These are phyloP conservation scores for Podospora pseudocomata DNA, from an alignment of 495 filamentous ascomycete genomes.

Conservation along the genomic window DNA sequence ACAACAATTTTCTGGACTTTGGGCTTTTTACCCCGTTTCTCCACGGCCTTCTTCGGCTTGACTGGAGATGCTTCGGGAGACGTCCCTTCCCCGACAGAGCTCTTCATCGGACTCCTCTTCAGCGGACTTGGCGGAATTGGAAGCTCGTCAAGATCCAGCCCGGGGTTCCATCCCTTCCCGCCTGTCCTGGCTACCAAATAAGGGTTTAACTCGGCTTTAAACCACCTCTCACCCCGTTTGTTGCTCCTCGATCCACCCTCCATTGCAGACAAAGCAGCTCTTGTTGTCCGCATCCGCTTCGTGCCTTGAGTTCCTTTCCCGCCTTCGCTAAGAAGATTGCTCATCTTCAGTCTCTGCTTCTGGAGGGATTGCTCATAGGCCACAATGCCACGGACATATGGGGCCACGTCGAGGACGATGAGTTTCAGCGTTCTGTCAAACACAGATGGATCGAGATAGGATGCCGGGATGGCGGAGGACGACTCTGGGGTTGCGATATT, in stretches of 20 bases:
- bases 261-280: conserved; percentile 74
- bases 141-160: conserved; percentile 33
- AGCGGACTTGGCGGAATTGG: not conserved
- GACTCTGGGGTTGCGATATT: conserved; percentile 51
- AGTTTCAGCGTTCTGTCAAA: conserved; percentile 65
- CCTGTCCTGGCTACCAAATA: conserved; percentile 63
- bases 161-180: conserved; percentile 56
- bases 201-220: conserved; percentile 63
- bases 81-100: not conserved
- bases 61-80: conserved; percentile 13
- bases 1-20: conserved; percentile 15
- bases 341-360: conserved; percentile 59
- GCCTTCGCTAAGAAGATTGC: conserved; percentile 56
- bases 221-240: conserved; percentile 75
- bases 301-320: conserved; percentile 44
- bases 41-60: conserved; percentile 5
- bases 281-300: conserved; percentile 70
- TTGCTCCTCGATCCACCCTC: conserved; percentile 73
- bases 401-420: conserved; percentile 73
- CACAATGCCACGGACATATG: conserved; percentile 78
- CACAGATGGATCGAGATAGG: conserved; percentile 53
- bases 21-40: conserved; percentile 14
- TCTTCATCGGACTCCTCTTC: not conserved
- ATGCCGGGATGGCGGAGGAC: conserved; percentile 28
- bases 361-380: conserved; percentile 67